These are phyloP conservation scores for Rhododendron simsii DNA, from an alignment of 148 eudicot genomes.

Conservation along the genomic window DNA sequence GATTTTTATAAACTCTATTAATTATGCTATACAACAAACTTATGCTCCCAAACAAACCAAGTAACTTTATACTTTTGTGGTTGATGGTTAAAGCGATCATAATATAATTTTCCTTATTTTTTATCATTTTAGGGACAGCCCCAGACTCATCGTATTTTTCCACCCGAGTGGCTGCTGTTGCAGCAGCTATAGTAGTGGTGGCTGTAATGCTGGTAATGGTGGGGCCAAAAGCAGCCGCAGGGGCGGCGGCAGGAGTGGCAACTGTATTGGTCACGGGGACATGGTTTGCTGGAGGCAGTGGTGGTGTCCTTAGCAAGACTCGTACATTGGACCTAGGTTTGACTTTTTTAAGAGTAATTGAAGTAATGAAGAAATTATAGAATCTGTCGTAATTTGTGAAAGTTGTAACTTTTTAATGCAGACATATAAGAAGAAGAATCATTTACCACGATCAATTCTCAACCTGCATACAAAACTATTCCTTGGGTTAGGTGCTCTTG, in stretches of 20 bases:
- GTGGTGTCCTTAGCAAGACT: slow-evolving; percentile 38
- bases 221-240: slow-evolving; percentile 52
- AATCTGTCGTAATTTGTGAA: not conserved
- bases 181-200: slow-evolving; percentile 68
- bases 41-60: not conserved
- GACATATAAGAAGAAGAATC: not conserved
- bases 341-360: slow-evolving; percentile 24
- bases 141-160: slow-evolving; percentile 33
- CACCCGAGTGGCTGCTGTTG: slow-evolving; percentile 45
- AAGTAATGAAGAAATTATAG: not conserved
- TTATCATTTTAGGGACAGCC: slow-evolving; percentile 45
- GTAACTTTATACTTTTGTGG: not conserved
- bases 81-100: slow-evolving; percentile 14
- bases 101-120: slow-evolving; percentile 16
- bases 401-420: not conserved
- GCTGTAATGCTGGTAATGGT: slow-evolving; percentile 31
- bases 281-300: slow-evolving; percentile 29
- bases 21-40: not conserved
- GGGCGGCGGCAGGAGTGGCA: slow-evolving; percentile 55
- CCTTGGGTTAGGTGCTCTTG: not conserved
- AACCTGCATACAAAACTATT: not conserved
- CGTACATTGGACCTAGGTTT: slow-evolving; percentile 42
- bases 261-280: slow-evolving; percentile 50
- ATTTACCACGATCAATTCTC: not conserved
- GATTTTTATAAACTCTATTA: not conserved